phyloP scores from a whole-genome alignment of 1,139 yeast genomes.

The Suhomyces yuchorum region DNA sequence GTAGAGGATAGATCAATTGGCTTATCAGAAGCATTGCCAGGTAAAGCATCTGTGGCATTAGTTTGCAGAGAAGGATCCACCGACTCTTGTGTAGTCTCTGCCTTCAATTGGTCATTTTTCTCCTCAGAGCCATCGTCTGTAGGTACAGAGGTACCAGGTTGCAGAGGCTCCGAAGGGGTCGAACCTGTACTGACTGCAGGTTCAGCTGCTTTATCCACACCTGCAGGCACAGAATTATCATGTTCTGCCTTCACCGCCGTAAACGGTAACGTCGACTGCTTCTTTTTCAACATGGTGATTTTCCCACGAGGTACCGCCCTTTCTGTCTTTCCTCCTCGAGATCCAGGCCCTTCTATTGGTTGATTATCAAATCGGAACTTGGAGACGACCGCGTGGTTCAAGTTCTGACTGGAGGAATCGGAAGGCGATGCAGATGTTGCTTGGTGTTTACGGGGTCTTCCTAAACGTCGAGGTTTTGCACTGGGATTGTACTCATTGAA shows the following conservation, averaged over 20 bases:
- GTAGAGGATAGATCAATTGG: background rate
- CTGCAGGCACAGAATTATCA: background rate
- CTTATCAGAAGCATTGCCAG: background rate
- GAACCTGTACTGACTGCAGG: background rate
- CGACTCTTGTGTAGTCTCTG: background rate
- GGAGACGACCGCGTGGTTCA: constrained; percentile 36
- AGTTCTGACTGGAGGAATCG: constrained; percentile 33
- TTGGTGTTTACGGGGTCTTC: constrained; percentile 38
- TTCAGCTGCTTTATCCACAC: background rate
- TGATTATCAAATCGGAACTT: constrained; percentile 40
- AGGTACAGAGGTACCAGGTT: too few relatives aligned
- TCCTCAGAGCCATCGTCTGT: too few relatives aligned
- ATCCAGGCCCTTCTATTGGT: constrained; percentile 49
- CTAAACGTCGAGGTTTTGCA: constrained; percentile 35
- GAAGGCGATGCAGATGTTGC: constrained; percentile 21
- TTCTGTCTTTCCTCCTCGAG: constrained; percentile 41
- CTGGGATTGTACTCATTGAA: constrained; percentile 40
- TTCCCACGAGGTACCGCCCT: constrained; percentile 31
- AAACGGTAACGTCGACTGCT: constrained; percentile 11
- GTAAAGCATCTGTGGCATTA: background rate
- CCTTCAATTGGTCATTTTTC: background rate
- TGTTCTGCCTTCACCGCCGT: background rate
- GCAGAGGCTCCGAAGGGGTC: too few relatives aligned
- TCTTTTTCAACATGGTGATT: constrained; percentile 22
- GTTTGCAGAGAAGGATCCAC: background rate